A percentile compares a stretch with the other conserved stretches of the same genome.
Evolutionary conservation across 345 rosid genomes (phyloP).

Genomic region (Gossypium longicalyx): DNA sequence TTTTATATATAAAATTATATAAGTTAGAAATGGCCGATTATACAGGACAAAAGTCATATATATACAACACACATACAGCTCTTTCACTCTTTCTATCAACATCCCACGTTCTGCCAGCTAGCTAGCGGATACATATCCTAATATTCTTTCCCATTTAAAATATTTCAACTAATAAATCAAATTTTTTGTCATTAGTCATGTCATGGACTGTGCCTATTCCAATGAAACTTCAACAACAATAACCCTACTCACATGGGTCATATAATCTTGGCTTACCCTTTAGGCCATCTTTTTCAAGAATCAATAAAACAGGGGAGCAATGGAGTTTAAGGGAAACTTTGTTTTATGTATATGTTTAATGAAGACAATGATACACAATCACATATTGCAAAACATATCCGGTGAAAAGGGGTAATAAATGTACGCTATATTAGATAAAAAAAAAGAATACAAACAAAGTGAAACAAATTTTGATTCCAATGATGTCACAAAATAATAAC

Average conservation of each 20-base stretch:
- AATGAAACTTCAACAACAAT: neutral
- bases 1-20: too few species aligned
- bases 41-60: neutral
- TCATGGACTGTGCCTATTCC: neutral
- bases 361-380: neutral
- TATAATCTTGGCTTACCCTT: neutral
- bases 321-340: neutral
- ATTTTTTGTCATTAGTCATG: neutral
- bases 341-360: neutral
- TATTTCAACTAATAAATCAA: neutral
- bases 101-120: slow-evolving; percentile 9
- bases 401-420: too few species aligned
- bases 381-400: too few species aligned
- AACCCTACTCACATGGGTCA: slow-evolving; percentile 1
- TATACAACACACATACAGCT: neutral
- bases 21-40: neutral
- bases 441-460: neutral
- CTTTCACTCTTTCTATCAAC: neutral
- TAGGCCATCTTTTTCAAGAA: neutral
- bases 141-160: neutral
- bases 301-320: neutral
- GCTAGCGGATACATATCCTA: neutral
- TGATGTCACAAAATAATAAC: neutral
- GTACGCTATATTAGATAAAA: too few species aligned
- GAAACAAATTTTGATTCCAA: neutral